Conservation (phyloP, 2,329 filamentous ascomycete genomes). For the Fusarium sp. region DNA sequence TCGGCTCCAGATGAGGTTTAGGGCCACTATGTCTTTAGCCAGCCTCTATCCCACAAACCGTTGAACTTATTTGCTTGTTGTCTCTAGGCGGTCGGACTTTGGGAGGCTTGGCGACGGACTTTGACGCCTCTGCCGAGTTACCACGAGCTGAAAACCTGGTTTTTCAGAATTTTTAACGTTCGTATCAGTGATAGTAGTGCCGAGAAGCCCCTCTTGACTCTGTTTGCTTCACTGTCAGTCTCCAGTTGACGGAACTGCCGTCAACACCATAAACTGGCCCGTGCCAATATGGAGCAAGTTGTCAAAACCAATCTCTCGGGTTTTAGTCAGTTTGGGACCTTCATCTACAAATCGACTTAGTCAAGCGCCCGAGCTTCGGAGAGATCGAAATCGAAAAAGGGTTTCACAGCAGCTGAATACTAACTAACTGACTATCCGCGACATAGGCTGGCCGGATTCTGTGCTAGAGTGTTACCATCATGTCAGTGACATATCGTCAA, state of each 20-base stretch:
- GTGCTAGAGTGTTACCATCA: conserved; percentile 22
- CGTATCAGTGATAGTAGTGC: conserved; percentile 11
- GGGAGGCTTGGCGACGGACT: conserved; percentile 22
- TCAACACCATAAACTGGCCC: conserved; percentile 18
- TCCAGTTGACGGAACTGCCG: not conserved
- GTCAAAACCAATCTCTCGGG: conserved; percentile 33
- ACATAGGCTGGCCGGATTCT: conserved; percentile 7
- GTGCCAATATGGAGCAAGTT: conserved; percentile 19
- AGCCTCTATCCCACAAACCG: conserved; percentile 25
- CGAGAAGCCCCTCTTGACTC: conserved; percentile 7
- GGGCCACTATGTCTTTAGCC: conserved; percentile 10
- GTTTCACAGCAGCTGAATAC: conserved; percentile 16
- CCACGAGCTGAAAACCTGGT: conserved; percentile 34
- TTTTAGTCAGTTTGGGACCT: conserved; percentile 10
- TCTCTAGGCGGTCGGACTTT: conserved; percentile 36
- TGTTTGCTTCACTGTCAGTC: not conserved
- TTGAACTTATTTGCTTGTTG: conserved; percentile 15
- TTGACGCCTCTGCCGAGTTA: conserved; percentile 32
- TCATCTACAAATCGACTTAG: not conserved
- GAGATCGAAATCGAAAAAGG: not conserved
- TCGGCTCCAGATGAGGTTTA: conserved; percentile 38
- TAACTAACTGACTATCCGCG: not conserved
- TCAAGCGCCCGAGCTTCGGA: conserved; percentile 1
- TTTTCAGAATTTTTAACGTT: conserved; percentile 12
- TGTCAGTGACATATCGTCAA: conserved; percentile 34